A percentile compares a stretch with the other conserved stretches of the same genome.
Evolutionary conservation across 495 filamentous ascomycete species (phyloP).

Genomic region (Neurospora sp.): DNA sequence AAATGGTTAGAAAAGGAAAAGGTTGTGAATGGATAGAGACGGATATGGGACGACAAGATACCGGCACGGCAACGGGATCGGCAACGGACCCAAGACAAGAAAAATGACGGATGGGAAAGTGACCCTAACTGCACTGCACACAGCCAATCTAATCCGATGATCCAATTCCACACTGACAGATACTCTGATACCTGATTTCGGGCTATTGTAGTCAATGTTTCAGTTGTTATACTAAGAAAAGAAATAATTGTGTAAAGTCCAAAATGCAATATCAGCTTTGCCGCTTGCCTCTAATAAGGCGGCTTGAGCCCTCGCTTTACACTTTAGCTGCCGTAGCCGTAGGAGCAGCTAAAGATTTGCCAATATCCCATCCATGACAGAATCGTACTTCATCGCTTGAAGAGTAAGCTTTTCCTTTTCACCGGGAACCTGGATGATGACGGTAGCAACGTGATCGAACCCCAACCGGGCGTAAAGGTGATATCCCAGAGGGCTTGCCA

Average conservation of each 20-base stretch:
- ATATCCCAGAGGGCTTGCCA: slow-evolving; percentile 31
- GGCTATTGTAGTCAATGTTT: background rate
- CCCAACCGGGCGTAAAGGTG: slow-evolving; percentile 22
- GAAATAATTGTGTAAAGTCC: background rate
- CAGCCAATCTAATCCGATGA: background rate
- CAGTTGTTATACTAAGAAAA: background rate
- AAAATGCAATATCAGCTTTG: background rate
- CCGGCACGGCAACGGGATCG: background rate
- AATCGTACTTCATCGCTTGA: slow-evolving; percentile 29
- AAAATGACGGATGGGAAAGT: background rate
- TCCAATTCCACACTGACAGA: background rate
- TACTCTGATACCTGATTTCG: background rate
- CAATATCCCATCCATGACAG: background rate
- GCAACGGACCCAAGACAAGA: background rate
- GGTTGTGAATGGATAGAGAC: background rate
- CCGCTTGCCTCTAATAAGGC: background rate
- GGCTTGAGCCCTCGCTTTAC: background rate
- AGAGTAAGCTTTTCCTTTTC: slow-evolving; percentile 22
- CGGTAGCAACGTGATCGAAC: slow-evolving; percentile 11
- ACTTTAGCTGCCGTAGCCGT: background rate
- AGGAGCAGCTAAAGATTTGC: background rate
- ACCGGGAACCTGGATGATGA: slow-evolving; percentile 21
- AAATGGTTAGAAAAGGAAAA: background rate
- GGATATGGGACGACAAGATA: background rate
- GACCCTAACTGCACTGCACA: background rate